Conservation (phyloP, 2,329 filamentous ascomycete species). For the Dothistroma pini region DNA sequence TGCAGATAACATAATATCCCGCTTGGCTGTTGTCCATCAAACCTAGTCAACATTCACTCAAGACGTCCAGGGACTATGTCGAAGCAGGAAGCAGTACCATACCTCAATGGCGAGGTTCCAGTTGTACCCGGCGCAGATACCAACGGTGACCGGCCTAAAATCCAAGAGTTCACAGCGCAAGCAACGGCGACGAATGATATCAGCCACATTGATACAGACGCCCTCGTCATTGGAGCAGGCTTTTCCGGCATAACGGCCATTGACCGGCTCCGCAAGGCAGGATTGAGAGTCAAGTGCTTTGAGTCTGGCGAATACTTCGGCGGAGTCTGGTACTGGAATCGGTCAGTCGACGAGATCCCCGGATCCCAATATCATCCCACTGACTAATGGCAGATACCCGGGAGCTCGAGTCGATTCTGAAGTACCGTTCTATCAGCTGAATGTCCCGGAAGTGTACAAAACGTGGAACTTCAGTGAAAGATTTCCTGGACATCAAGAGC, state of each 20-base stretch:
- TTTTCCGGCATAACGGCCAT: constrained; percentile 42
- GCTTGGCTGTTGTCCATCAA: not conserved
- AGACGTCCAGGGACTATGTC: not conserved
- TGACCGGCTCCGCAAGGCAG: constrained; percentile 33
- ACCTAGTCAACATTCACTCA: not conserved
- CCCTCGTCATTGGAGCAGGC: constrained; percentile 38
- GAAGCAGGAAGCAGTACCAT: constrained; percentile 7
- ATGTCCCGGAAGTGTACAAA: constrained; percentile 44
- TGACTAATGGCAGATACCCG: constrained; percentile 29
- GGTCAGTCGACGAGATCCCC: constrained; percentile 32
- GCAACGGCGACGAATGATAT: constrained; percentile 1
- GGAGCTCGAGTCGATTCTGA: constrained; percentile 48
- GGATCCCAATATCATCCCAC: constrained; percentile 13
- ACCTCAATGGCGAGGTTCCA: constrained; percentile 17
- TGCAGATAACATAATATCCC: too few relatives aligned
- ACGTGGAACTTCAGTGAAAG: constrained; percentile 52
- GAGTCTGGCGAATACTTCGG: constrained; percentile 37
- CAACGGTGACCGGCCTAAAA: constrained; percentile 9
- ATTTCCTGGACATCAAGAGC: constrained; percentile 38
- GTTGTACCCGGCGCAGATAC: constrained; percentile 7
- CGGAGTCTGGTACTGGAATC: constrained; percentile 40
- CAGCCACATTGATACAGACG: constrained; percentile 22
- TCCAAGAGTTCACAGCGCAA: constrained; percentile 13
- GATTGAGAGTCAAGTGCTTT: constrained; percentile 35
- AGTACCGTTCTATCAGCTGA: constrained; percentile 48